Conservation (phyloP, 2,329 filamentous ascomycete genomes). For the Fusarium poae region DNA sequence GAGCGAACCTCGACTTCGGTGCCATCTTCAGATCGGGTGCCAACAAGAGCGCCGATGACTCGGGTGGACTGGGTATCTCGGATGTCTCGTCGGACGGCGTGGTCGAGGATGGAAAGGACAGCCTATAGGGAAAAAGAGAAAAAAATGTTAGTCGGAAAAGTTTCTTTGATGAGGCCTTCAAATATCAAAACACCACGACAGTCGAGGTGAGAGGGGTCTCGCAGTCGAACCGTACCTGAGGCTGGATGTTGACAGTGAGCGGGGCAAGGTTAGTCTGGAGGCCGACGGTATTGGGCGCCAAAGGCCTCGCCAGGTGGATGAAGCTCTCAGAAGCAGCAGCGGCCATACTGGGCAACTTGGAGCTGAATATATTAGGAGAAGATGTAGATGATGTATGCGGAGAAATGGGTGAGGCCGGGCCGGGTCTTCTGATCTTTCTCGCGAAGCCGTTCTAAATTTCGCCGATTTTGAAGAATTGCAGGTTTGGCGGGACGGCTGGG, state of each 20-base stretch:
- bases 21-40: conserved; percentile 94
- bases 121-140: conserved; percentile 60
- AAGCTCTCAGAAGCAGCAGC: conserved; percentile 82
- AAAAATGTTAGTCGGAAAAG: conserved; percentile 23
- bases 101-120: conserved; percentile 86
- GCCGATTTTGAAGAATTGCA: conserved; percentile 60
- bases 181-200: conserved; percentile 17
- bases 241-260: conserved; percentile 93
- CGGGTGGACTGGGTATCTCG: conserved; percentile 86
- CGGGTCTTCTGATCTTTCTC: conserved; percentile 42
- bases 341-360: conserved; percentile 76
- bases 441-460: conserved; percentile 56
- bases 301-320: conserved; percentile 92
- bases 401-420: conserved; percentile 41
- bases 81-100: conserved; percentile 88
- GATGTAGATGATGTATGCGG: conserved; percentile 32
- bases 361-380: conserved; percentile 24
- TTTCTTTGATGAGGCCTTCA: not conserved
- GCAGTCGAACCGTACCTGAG: conserved; percentile 75
- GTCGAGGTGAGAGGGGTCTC: conserved; percentile 30
- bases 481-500: conserved; percentile 58
- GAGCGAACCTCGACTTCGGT: conserved; percentile 96
- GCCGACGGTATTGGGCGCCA: conserved; percentile 84
- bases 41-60: conserved; percentile 96
- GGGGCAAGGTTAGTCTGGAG: conserved; percentile 89